A percentile compares a stretch with the other conserved stretches of the same genome.
These are phyloP conservation scores for Saccharum hybrid DNA, from an alignment of 202 grass and related monocot species.

Conservation along the genomic window DNA sequence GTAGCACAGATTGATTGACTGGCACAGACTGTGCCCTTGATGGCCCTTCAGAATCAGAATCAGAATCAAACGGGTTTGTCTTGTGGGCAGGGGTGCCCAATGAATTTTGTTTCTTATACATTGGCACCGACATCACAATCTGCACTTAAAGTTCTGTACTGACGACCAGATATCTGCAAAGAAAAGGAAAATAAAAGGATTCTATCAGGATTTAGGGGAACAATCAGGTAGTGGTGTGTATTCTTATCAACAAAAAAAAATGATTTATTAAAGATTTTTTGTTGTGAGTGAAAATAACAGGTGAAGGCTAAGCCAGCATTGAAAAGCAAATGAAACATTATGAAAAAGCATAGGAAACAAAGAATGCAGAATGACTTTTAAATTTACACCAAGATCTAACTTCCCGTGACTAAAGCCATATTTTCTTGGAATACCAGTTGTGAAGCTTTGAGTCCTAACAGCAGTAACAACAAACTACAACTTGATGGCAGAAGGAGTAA, in stretches of 20 bases:
- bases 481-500: not conserved
- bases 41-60: conserved; percentile 64
- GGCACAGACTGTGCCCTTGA: conserved; percentile 63
- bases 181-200: not conserved
- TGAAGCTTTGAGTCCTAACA: not conserved
- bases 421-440: conserved; percentile 2
- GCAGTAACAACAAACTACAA: not conserved
- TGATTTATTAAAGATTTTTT: not conserved
- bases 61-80: conserved; percentile 74
- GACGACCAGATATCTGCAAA: conserved; percentile 25
- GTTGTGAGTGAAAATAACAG: not conserved
- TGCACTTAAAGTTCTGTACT: conserved; percentile 29
- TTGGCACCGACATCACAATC: conserved; percentile 53
- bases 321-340: not conserved
- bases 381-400: not conserved
- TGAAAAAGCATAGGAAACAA: not conserved
- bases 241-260: conserved; percentile 1
- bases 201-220: conserved; percentile 29
- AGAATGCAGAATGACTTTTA: conserved; percentile 9
- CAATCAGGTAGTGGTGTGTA: not conserved
- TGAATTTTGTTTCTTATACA: conserved; percentile 57
- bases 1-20: conserved; percentile 61
- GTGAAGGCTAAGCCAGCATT: conserved; percentile 27
- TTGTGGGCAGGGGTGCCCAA: conserved; percentile 50
- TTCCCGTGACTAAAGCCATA: not conserved